Evolutionary conservation across 2,329 filamentous ascomycete genomes (phyloP), one percentile per base, ranked within the genome.

Genomic region (Pestalotiopsis sp.): DNA sequence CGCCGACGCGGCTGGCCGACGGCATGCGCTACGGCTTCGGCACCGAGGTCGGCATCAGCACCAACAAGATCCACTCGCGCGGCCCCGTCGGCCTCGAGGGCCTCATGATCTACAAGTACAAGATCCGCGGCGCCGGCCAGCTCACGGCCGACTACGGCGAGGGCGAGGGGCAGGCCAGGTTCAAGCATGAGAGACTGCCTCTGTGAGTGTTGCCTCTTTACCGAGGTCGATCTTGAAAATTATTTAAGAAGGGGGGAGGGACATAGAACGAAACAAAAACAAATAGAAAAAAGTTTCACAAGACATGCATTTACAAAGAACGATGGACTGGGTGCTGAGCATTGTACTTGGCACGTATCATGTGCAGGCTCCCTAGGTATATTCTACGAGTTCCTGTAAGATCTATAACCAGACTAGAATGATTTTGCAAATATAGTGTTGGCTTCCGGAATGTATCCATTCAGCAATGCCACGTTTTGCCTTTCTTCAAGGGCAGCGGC

Each of bases 11-110:
- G 65, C 95, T 99, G 83, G 94, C 95, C 5, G 96, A 99, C 79
- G 96, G 96, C 7, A 98, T 97, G 92, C 88, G 96, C 57, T 98
- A 97, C 79, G 96, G 96, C 7, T 99, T 99, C 81, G 96, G 96
- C 62, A 98, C 96, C 0, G 96, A 99, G 82, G 96, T 99, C 27
- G 96, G 96, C 67, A 98, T 99, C 81, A 97, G 93, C 83, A 99
- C 96, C 64, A 99, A 98, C 85, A 99, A 98, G 85, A 97, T 99
- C 72, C 96, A 99, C 79, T 93, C 93, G 1, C 86, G 96, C 65
- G 96, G 96, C 0, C 96, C 96, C 0, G 96, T 99, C 5, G 96
- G 96, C 1, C 83, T 99, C 66, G 96, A 98, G 77, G 96, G 96
- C 0, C 82, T 99, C 79, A 97, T 94, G 78, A 98, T 98, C 71